phyloP scores from a whole-genome alignment of 2,329 filamentous ascomycete genomes.

The Tolypocladium cylindrosporum region DNA sequence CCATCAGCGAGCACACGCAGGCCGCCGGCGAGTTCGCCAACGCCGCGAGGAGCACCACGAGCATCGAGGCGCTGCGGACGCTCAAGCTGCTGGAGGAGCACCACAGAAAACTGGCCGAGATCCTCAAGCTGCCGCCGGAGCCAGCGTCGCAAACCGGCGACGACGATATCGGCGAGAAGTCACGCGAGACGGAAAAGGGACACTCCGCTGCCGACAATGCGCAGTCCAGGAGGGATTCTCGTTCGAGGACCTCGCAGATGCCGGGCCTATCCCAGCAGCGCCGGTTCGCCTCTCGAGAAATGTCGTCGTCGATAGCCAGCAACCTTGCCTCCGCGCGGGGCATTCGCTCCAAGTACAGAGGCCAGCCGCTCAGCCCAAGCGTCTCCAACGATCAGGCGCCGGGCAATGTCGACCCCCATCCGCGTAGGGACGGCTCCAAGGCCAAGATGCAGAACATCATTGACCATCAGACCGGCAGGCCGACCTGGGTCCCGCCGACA shows the following conservation, averaged over 20 bases:
- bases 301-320: constrained; percentile 76
- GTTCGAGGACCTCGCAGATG: constrained; percentile 17
- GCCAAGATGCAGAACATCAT: constrained; percentile 48
- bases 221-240: constrained; percentile 12
- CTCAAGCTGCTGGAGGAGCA: constrained; percentile 79
- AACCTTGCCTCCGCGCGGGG: constrained; percentile 80
- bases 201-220: not conserved
- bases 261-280: constrained; percentile 29
- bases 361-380: constrained; percentile 60
- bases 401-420: constrained; percentile 53
- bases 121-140: constrained; percentile 60
- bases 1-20: constrained; percentile 77
- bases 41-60: constrained; percentile 62
- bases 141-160: constrained; percentile 23
- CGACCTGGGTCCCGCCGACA: constrained; percentile 40
- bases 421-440: constrained; percentile 38
- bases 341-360: constrained; percentile 55
- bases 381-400: constrained; percentile 65
- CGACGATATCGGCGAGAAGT: constrained; percentile 9
- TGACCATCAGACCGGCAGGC: constrained; percentile 40
- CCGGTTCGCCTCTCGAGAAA: constrained; percentile 52
- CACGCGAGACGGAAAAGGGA: constrained; percentile 16
- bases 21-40: constrained; percentile 84
- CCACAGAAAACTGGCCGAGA: constrained; percentile 71
- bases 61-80: constrained; percentile 68